These are phyloP conservation scores for Chlamydomonas sp. DNA, from an alignment of 139 green algal genomes.

Conservation along the genomic window DNA sequence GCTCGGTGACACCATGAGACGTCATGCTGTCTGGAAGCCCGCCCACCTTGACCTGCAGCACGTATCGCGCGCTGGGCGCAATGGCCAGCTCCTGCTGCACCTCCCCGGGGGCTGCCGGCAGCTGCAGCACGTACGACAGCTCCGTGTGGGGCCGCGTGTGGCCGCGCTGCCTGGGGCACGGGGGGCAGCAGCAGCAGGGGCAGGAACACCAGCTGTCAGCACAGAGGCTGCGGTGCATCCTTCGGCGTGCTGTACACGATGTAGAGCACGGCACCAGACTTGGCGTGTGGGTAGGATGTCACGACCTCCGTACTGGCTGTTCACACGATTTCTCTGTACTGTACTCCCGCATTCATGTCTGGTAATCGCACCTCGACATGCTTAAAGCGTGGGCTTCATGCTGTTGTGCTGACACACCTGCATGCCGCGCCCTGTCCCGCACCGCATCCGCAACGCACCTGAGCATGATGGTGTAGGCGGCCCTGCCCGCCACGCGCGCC, in stretches of 20 bases:
- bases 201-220: no score
- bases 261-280: no score
- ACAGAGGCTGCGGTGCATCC: no score
- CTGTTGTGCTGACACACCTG: background rate
- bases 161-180: background rate
- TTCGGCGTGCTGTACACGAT: no score
- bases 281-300: no score
- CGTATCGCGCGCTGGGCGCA: conserved; percentile 2
- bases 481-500: conserved; percentile 35
- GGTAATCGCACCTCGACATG: no score
- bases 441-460: background rate
- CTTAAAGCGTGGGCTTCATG: background rate
- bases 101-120: background rate
- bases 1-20: no score
- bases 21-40: no score
- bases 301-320: no score
- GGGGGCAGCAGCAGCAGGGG: background rate
- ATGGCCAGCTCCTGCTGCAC: conserved; percentile 41
- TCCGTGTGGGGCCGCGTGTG: conserved; percentile 13
- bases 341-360: no score
- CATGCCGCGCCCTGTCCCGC: background rate
- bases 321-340: no score
- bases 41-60: conserved; percentile 25
- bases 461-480: conserved; percentile 18
- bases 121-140: conserved; percentile 51